These are phyloP conservation scores for Citrus hindsii DNA, from an alignment of 345 rosid species.

Conservation along the genomic window DNA sequence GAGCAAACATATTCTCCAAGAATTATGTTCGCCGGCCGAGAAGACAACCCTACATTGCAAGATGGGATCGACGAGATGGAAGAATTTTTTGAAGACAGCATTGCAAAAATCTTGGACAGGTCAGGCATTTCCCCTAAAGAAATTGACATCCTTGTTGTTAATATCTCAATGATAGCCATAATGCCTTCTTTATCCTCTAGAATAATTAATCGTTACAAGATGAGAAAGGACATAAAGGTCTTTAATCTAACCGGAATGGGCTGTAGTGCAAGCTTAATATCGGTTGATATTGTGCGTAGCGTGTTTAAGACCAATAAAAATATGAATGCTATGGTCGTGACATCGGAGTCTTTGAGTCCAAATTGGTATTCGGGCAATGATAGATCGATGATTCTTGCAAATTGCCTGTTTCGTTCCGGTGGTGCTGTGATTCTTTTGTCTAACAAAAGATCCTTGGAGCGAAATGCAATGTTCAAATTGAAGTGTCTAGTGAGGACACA, in stretches of 20 bases:
- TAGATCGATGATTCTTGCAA: slow-evolving; percentile 85
- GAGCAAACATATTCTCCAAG: slow-evolving; percentile 72
- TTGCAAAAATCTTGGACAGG: slow-evolving; percentile 55
- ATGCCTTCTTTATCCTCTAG: slow-evolving; percentile 62
- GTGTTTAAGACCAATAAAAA: slow-evolving; percentile 54
- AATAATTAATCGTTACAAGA: slow-evolving; percentile 71
- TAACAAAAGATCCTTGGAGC: slow-evolving; percentile 49
- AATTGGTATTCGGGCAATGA: slow-evolving; percentile 83
- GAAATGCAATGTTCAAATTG: slow-evolving; percentile 57
- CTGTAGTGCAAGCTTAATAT: slow-evolving; percentile 83
- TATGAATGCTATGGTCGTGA: slow-evolving; percentile 49
- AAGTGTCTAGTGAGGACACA: slow-evolving; percentile 82
- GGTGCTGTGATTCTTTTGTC: slow-evolving; percentile 76
- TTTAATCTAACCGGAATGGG: slow-evolving; percentile 87
- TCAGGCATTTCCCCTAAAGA: slow-evolving; percentile 59
- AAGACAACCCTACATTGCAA: slow-evolving; percentile 51
- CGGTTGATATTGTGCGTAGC: slow-evolving; percentile 63
- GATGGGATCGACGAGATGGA: slow-evolving; percentile 83
- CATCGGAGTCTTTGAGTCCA: slow-evolving; percentile 80
- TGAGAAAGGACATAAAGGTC: slow-evolving; percentile 67
- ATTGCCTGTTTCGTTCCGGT: slow-evolving; percentile 78
- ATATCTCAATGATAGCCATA: slow-evolving; percentile 66
- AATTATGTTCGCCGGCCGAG: slow-evolving; percentile 47
- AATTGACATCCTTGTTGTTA: slow-evolving; percentile 74
- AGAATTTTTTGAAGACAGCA: slow-evolving; percentile 66